Evolutionary conservation across 2,329 filamentous ascomycete genomes (phyloP).

Genomic region (Lanzia echinophila): DNA sequence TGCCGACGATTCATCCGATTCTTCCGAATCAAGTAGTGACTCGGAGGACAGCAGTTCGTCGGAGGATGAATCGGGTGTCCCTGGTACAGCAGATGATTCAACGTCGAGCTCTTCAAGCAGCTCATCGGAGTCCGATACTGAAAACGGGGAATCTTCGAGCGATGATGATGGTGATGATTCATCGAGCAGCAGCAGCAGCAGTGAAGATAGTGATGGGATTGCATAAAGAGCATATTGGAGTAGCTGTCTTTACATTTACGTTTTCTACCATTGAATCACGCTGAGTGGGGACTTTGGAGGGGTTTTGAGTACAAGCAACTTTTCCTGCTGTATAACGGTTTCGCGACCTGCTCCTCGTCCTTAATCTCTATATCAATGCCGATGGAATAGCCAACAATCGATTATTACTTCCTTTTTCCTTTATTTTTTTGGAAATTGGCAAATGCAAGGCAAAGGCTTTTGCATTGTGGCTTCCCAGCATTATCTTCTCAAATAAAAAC

Average conservation of each 20-base stretch:
- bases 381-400: too few species aligned
- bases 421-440: too few species aligned
- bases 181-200: conserved; percentile 3
- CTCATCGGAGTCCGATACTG: conserved; percentile 16
- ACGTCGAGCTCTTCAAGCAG: conserved; percentile 18
- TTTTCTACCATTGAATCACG: neutral
- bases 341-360: neutral
- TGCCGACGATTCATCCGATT: conserved; percentile 22
- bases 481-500: too few species aligned
- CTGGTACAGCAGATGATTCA: conserved; percentile 8
- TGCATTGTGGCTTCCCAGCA: neutral
- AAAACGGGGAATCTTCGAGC: conserved; percentile 6
- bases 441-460: too few species aligned
- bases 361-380: neutral
- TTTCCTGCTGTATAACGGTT: neutral
- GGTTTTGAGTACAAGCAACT: too few species aligned
- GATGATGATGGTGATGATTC: conserved; percentile 13
- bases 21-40: conserved; percentile 11
- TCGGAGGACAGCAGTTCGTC: conserved; percentile 20
- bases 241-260: neutral
- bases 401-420: too few species aligned
- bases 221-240: neutral
- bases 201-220: conserved; percentile 2
- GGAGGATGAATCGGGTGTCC: conserved; percentile 14
- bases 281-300: too few species aligned